Evolutionary conservation across 768 basidiomycete species (phyloP), one percentile per base, ranked within the genome.

Genomic region (Phanerodontia chrysosporium): DNA sequence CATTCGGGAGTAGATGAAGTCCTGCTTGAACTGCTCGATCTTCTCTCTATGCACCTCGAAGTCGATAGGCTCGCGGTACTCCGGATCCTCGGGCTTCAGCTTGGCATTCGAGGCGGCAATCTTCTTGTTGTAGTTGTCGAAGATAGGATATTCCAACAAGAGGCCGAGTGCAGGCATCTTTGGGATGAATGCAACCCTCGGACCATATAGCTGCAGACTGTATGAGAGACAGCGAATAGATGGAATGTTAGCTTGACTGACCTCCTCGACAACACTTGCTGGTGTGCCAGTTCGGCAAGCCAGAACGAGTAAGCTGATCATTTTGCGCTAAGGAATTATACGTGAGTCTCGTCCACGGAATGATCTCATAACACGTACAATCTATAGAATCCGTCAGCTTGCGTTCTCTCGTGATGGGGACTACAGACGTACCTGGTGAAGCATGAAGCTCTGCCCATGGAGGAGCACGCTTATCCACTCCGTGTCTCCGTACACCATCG

Each of bases 381-480:
- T 85, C 81, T 83, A 39, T 16, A 49, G 10, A 36, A 42, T 12
- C 4, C 8, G 10, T 10, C 18, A 42, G 39, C 18, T 18, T 10
- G 18, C 8, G 10, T 18, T 42, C 9, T 42, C 39, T 18, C 39
- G 4, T 4, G 4, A 42, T 18, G 8, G 16, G 4, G 18, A n/a
- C n/a, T 42, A 4, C 4, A 9, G 44, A 74, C 80, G 55, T 66
- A 95, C 95, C 79, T 99, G 97, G 72, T 99, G 96, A 55, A 99
- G 75, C 97, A 99, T 98, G 72, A 99, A 99, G 66, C 92, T 95
- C 72, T 99, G 97, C 0, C 96, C 97, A 69, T 98, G 94, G 70
- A 97, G 89, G 60, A 90, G 77, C 21, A 98, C 86, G 46, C 89
- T 90, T 45, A 98, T 84, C 95, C 96, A 98, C 68, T 99, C 96